Percentiles rank a stretch among this genome's conserved stretches.
phyloP scores from a whole-genome alignment of 169 alveolate genomes.

The Cryptosporidium bovis region DNA sequence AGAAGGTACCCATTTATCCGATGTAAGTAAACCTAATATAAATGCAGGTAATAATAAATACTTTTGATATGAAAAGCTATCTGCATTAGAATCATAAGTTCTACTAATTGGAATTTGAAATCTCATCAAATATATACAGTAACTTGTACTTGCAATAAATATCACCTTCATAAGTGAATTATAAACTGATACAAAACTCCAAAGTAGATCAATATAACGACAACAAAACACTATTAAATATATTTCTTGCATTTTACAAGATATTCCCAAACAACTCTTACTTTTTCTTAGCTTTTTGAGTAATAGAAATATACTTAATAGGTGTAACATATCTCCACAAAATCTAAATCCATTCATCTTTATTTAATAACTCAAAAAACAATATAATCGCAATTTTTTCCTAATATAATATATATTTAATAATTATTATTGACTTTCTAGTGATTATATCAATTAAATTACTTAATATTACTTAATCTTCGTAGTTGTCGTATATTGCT shows the following conservation, averaged over 20 bases:
- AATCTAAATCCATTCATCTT: constrained; percentile 93
- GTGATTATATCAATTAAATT: too few relatives aligned
- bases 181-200: constrained; percentile 90
- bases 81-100: constrained; percentile 93
- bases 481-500: too few relatives aligned
- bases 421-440: too few relatives aligned
- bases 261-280: constrained; percentile 94
- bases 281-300: constrained; percentile 89
- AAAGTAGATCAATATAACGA: constrained; percentile 86
- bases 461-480: too few relatives aligned
- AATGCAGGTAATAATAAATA: constrained; percentile 88
- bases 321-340: constrained; percentile 94
- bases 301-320: constrained; percentile 90
- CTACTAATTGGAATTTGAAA: constrained; percentile 87
- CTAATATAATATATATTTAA: too few relatives aligned
- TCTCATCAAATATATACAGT: constrained; percentile 87
- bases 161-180: constrained; percentile 93
- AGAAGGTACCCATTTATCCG: constrained; percentile 78
- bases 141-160: constrained; percentile 88
- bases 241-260: constrained; percentile 96
- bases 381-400: too few relatives aligned
- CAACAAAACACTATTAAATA: constrained; percentile 92
- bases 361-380: constrained; percentile 16
- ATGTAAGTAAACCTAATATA: constrained; percentile 82
- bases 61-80: constrained; percentile 91